Evolutionary conservation across 2,329 filamentous ascomycete species (phyloP).

Genomic region (Grosmannia penicillata): DNA sequence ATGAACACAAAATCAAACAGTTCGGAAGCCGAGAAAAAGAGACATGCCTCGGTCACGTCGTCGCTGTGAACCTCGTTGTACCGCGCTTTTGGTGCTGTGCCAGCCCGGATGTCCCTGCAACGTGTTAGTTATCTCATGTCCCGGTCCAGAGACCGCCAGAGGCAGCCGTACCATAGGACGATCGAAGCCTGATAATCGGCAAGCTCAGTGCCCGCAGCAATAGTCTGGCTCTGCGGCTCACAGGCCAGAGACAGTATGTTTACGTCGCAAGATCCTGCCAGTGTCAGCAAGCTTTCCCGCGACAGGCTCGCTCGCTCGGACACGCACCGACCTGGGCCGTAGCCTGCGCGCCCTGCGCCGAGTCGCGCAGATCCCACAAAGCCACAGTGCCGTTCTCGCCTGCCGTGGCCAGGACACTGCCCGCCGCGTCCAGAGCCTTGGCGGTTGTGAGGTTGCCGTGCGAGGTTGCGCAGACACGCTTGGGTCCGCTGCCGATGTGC

Average conservation of each 20-base stretch:
- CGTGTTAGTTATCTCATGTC: not conserved
- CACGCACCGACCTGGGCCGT: conserved; percentile 24
- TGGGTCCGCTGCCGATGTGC: conserved; percentile 35
- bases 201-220: conserved; percentile 62
- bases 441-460: conserved; percentile 52
- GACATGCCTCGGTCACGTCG: conserved; percentile 44
- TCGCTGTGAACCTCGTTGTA: conserved; percentile 55
- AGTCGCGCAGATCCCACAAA: conserved; percentile 48
- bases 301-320: no score
- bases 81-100: conserved; percentile 29
- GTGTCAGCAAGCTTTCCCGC: no score
- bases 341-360: conserved; percentile 20
- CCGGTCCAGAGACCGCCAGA: not conserved
- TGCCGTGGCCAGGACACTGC: conserved; percentile 48
- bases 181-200: conserved; percentile 48
- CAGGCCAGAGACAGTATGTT: conserved; percentile 51
- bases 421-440: conserved; percentile 34
- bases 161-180: conserved; percentile 37
- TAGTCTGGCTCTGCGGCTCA: conserved; percentile 35
- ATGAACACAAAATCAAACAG: no score
- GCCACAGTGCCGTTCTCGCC: conserved; percentile 56
- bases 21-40: no score
- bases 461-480: conserved; percentile 31
- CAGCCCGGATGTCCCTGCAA: conserved; percentile 41
- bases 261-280: conserved; percentile 8